A percentile compares a stretch with the other conserved stretches of the same genome.
phyloP scores from a whole-genome alignment of 805 yeast species.

The Hanseniaspora meyeri region DNA sequence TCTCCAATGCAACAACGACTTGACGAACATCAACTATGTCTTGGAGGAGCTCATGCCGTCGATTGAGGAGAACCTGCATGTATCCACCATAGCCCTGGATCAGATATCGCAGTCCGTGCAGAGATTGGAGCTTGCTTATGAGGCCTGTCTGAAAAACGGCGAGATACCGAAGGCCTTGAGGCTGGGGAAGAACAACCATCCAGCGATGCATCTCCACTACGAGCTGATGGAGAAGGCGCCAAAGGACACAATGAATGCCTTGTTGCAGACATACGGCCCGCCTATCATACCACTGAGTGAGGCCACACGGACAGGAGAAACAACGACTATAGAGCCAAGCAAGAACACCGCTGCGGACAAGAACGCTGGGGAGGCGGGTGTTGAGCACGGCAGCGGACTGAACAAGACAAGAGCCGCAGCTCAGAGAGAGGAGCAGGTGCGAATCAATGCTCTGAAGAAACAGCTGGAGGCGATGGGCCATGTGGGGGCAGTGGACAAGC shows the following conservation, averaged over 20 bases:
- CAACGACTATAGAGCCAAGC: not conserved
- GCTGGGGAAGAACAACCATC: conserved; percentile 72
- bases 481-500: conserved; percentile 37
- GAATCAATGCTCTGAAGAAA: conserved; percentile 13
- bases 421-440: conserved; percentile 12
- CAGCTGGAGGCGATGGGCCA: conserved; percentile 7
- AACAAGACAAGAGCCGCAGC: conserved; percentile 12
- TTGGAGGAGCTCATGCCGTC: conserved; percentile 74
- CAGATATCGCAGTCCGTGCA: conserved; percentile 52
- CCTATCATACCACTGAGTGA: conserved; percentile 8
- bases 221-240: conserved; percentile 26
- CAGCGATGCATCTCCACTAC: conserved; percentile 53
- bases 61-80: conserved; percentile 93
- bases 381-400: conserved; percentile 12
- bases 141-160: conserved; percentile 47
- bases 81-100: conserved; percentile 82
- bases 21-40: conserved; percentile 30
- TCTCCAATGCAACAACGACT: conserved; percentile 21
- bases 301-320: not conserved
- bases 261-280: conserved; percentile 9
- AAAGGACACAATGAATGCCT: conserved; percentile 15
- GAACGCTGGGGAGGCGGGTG: conserved; percentile 17
- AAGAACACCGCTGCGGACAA: conserved; percentile 11
- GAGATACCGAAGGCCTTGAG: conserved; percentile 76
- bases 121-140: conserved; percentile 71